These are phyloP conservation scores for Cornus suecica DNA, from an alignment of 148 eudicot genomes.

Conservation along the genomic window DNA sequence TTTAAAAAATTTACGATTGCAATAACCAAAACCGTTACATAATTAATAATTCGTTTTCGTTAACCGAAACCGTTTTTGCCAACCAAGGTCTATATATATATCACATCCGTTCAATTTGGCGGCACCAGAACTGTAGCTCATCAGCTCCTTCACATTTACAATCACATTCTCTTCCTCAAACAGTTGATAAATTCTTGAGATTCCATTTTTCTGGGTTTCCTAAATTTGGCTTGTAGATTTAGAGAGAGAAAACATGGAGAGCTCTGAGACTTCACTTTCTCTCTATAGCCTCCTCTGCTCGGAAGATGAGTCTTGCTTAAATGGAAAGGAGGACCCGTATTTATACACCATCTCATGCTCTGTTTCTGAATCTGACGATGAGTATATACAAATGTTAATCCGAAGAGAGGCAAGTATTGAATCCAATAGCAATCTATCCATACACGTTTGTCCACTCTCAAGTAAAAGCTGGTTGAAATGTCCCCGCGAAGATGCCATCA, in stretches of 20 bases:
- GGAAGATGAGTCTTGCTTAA: constrained; percentile 40
- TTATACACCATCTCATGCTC: not conserved
- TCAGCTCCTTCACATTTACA: not conserved
- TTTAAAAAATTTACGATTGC: too few relatives aligned
- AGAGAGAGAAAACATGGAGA: not conserved
- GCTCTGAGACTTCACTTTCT: constrained; percentile 16
- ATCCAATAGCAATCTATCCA: not conserved
- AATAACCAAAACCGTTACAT: too few relatives aligned
- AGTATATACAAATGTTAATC: constrained; percentile 34
- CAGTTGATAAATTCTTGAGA: not conserved
- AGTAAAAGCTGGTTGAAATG: constrained; percentile 29
- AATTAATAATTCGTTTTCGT: too few relatives aligned
- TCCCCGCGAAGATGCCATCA: constrained; percentile 39
- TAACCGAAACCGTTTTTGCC: too few relatives aligned
- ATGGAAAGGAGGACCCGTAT: constrained; percentile 1
- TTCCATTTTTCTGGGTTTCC: not conserved
- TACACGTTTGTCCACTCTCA: not conserved
- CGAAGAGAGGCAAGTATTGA: constrained; percentile 28
- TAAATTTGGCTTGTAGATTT: not conserved
- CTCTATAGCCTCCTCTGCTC: constrained; percentile 32
- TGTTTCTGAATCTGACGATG: constrained; percentile 27
- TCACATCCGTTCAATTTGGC: constrained; percentile 31
- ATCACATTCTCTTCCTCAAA: constrained; percentile 6
- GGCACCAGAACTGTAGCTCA: constrained; percentile 28
- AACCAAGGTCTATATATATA: too few relatives aligned